Evolutionary conservation across 2,329 filamentous ascomycete genomes (phyloP).

Genomic region (Metarhizium rileyi): DNA sequence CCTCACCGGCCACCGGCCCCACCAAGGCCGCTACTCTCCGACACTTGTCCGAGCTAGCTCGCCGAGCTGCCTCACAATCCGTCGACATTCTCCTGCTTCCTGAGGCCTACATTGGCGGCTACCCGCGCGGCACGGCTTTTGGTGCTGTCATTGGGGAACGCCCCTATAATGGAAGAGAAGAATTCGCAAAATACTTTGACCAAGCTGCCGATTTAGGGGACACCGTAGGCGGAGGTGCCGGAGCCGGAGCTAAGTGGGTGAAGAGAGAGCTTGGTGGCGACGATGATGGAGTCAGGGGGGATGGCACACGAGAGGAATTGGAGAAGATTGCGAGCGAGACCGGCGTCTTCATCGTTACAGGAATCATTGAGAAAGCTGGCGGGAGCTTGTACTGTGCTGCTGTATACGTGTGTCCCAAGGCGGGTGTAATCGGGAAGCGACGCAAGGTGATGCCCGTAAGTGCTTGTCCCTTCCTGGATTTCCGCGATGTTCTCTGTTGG

Average conservation of each 20-base stretch:
- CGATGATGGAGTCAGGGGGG: constrained; percentile 31
- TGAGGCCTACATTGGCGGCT: constrained; percentile 86
- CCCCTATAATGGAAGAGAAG: constrained; percentile 60
- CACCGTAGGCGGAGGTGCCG: constrained; percentile 49
- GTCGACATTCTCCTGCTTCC: constrained; percentile 75
- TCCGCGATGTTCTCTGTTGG: neutral
- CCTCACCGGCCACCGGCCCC: constrained; percentile 42
- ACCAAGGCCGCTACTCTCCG: constrained; percentile 51
- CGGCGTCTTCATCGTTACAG: constrained; percentile 72
- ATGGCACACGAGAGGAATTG: constrained; percentile 66
- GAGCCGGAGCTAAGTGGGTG: constrained; percentile 66
- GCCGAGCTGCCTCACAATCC: constrained; percentile 44
- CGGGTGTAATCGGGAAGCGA: constrained; percentile 72
- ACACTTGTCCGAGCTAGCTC: constrained; percentile 54
- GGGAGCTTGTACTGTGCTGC: constrained; percentile 78
- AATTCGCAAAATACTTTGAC: constrained; percentile 73
- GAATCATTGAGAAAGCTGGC: constrained; percentile 68
- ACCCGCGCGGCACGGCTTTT: constrained; percentile 73
- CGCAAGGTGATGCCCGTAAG: constrained; percentile 83
- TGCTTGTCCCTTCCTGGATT: constrained; percentile 9
- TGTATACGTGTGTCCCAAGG: constrained; percentile 68
- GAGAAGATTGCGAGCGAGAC: constrained; percentile 68
- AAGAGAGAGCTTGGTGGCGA: constrained; percentile 38
- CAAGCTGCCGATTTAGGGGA: constrained; percentile 77
- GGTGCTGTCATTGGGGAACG: constrained; percentile 66